Evolutionary conservation across 179 eudicot species (phyloP).

Genomic region (Corrigiola litoralis): DNA sequence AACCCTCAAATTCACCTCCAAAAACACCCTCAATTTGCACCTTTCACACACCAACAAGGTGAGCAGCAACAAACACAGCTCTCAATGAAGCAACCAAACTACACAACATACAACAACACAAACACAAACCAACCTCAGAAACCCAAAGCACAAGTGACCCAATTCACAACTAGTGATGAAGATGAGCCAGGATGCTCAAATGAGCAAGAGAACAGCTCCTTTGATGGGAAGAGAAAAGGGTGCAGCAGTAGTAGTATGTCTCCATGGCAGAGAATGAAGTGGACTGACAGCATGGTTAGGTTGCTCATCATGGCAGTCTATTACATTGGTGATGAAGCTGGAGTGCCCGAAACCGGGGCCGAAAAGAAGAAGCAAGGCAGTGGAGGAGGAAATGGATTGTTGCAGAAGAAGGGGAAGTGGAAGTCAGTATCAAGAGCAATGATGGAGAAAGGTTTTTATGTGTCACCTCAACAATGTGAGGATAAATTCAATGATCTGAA

Average conservation of each 20-base stretch:
- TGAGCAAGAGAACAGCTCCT: slow-evolving; percentile 30
- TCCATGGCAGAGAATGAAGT: slow-evolving; percentile 91
- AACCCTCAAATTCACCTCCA: slow-evolving; percentile 12
- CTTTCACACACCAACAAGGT: slow-evolving; percentile 23
- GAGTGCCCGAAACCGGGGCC: slow-evolving; percentile 25
- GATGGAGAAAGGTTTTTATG: slow-evolving; percentile 83
- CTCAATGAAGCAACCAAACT: slow-evolving; percentile 32
- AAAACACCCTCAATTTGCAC: slow-evolving; percentile 22
- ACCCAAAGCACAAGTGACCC: slow-evolving; percentile 29
- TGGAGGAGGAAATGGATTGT: slow-evolving; percentile 22
- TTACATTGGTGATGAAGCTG: slow-evolving; percentile 70
- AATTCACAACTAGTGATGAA: slow-evolving; percentile 35
- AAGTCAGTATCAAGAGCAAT: slow-evolving; percentile 82
- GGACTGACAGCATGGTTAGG: slow-evolving; percentile 82
- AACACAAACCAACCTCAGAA: slow-evolving; percentile 11
- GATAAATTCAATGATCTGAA: slow-evolving; percentile 85
- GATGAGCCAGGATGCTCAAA: slow-evolving; percentile 47
- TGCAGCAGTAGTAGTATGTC: slow-evolving; percentile 14
- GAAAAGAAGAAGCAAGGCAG: slow-evolving; percentile 36
- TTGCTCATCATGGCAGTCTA: slow-evolving; percentile 73
- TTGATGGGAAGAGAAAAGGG: slow-evolving; percentile 44
- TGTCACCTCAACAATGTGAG: slow-evolving; percentile 91
- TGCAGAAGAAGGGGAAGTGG: slow-evolving; percentile 96
- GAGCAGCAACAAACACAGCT: slow-evolving; percentile 35
- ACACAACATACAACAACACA: slow-evolving; percentile 9